Conservation (phyloP, 1,284 basidiomycete genomes). For the Heliocybe sulcata region DNA sequence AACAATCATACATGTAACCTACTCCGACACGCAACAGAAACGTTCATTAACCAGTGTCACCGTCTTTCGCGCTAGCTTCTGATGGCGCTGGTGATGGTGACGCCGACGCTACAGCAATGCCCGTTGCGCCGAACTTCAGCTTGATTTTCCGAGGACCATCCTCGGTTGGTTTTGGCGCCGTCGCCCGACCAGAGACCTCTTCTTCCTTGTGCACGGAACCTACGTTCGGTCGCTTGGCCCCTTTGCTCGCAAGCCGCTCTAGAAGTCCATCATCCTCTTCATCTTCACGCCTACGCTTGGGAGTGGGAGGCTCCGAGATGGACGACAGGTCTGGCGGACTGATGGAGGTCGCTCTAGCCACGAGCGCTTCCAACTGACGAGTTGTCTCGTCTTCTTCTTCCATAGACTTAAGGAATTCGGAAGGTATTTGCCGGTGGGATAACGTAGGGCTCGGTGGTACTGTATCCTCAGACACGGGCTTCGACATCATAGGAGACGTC, state of each 20-base stretch:
- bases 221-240: conserved; percentile 41
- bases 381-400: conserved; percentile 50
- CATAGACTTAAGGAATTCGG: conserved; percentile 21
- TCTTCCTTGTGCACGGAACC: conserved; percentile 33
- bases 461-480: conserved; percentile 2
- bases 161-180: conserved; percentile 40
- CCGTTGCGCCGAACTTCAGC: conserved; percentile 55
- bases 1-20: too few species aligned
- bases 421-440: conserved; percentile 31
- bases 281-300: conserved; percentile 64
- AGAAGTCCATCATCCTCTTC: conserved; percentile 71
- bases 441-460: conserved; percentile 20
- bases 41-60: conserved; percentile 52
- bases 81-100: conserved; percentile 35
- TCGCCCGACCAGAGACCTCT: conserved; percentile 15
- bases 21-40: too few species aligned
- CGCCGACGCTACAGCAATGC: conserved; percentile 30
- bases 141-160: conserved; percentile 74
- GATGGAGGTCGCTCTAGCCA: conserved; percentile 35
- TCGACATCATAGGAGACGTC: neutral
- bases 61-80: conserved; percentile 66
- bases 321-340: conserved; percentile 31
- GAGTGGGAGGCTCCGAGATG: conserved; percentile 9
- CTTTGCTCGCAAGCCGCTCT: conserved; percentile 44
- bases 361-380: conserved; percentile 44